phyloP scores from a whole-genome alignment of 1,284 basidiomycete genomes.

The Rhodofomes roseus region DNA sequence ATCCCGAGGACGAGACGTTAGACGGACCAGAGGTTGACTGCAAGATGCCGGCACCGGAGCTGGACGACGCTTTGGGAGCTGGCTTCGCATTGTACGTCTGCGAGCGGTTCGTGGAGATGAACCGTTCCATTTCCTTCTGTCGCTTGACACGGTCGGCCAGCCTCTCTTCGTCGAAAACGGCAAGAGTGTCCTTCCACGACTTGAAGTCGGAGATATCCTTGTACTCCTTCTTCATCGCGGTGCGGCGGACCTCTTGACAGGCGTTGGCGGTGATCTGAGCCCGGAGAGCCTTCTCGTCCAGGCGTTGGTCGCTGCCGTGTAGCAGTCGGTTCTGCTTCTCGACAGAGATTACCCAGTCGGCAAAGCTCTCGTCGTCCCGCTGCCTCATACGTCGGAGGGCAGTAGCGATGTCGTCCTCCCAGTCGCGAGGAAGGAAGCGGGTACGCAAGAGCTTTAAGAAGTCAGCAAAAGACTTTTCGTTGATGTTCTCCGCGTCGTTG shows the following conservation, averaged over 20 bases:
- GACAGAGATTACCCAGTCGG: background rate
- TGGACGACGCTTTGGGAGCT: no score
- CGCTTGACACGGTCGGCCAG: no score
- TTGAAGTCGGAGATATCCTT: background rate
- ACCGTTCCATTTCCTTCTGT: no score
- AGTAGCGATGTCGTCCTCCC: background rate
- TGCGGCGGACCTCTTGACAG: background rate
- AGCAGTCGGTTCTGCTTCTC: slow-evolving; percentile 3
- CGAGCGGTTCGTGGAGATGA: no score
- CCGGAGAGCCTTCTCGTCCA: background rate
- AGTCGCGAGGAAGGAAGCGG: no score
- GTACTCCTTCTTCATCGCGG: background rate
- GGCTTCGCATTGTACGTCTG: no score
- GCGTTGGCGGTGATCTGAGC: background rate
- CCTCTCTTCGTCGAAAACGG: background rate
- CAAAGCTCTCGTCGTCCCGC: background rate
- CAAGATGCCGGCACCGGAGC: no score
- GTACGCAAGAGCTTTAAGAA: background rate
- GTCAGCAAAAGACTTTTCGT: background rate
- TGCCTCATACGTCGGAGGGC: background rate
- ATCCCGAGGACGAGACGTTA: no score
- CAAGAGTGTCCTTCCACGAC: background rate
- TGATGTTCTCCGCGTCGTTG: background rate
- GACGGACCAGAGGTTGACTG: no score
- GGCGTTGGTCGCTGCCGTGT: background rate